A percentile compares a stretch with the other conserved stretches of the same genome.
These are phyloP conservation scores for Penicillium sp. DNA, from an alignment of 2,329 filamentous ascomycete genomes.

Conservation along the genomic window DNA sequence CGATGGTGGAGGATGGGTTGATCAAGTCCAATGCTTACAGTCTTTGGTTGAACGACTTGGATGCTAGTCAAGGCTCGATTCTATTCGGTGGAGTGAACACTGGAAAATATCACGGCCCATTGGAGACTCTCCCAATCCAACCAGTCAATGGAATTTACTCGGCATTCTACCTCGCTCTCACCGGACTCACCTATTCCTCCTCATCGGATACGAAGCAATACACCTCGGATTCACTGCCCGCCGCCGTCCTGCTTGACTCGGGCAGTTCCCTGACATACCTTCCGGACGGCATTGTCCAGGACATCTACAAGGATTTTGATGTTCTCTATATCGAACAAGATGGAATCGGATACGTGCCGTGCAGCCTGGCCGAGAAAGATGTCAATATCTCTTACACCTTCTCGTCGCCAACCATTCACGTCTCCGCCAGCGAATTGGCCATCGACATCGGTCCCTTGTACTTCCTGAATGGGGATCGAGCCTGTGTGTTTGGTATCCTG, in stretches of 20 bases:
- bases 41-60: slow-evolving; percentile 68
- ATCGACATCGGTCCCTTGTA: slow-evolving; percentile 44
- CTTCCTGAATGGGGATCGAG: slow-evolving; percentile 31
- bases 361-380: slow-evolving; percentile 45
- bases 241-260: slow-evolving; percentile 38
- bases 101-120: slow-evolving; percentile 55
- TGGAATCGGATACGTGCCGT: slow-evolving; percentile 51
- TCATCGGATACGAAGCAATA: slow-evolving; percentile 19
- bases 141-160: slow-evolving; percentile 46
- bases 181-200: slow-evolving; percentile 46
- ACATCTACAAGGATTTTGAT: slow-evolving; percentile 54
- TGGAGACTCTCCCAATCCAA: slow-evolving; percentile 64
- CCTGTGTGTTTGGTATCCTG: slow-evolving; percentile 48
- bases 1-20: slow-evolving; percentile 54
- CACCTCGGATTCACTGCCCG: slow-evolving; percentile 38
- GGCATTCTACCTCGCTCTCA: slow-evolving; percentile 66
- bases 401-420: slow-evolving; percentile 49
- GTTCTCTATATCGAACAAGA: slow-evolving; percentile 54
- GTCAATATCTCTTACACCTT: slow-evolving; percentile 54
- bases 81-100: slow-evolving; percentile 71
- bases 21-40: slow-evolving; percentile 66
- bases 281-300: slow-evolving; percentile 30
- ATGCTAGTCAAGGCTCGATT: slow-evolving; percentile 59
- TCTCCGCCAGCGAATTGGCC: slow-evolving; percentile 52
- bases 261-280: slow-evolving; percentile 39